Conservation (phyloP, 108 stramenopile genomes). For the Cyclotella atomus region DNA sequence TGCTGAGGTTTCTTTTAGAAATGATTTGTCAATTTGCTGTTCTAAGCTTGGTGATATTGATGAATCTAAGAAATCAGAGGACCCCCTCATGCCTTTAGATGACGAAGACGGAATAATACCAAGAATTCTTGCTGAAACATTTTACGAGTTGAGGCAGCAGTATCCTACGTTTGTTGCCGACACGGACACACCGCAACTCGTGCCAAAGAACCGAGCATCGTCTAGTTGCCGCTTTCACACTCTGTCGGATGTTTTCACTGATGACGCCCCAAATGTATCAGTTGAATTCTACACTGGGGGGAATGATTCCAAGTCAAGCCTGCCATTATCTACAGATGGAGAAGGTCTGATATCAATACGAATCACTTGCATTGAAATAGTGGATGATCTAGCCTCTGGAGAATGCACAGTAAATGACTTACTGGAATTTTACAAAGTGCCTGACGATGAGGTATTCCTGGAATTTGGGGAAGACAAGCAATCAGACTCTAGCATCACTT, state of each 20-base stretch:
- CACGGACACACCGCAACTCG: background rate
- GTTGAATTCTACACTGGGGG: conserved; percentile 11
- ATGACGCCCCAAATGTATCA: background rate
- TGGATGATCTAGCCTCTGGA: conserved; percentile 23
- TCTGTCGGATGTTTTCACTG: background rate
- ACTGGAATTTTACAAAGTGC: background rate
- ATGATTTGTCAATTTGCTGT: background rate
- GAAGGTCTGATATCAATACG: background rate
- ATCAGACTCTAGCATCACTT: too few relatives aligned
- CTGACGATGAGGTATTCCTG: conserved; percentile 10
- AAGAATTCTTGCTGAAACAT: conserved; percentile 5
- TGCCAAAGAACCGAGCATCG: background rate
- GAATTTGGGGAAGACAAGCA: background rate
- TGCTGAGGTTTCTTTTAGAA: conserved; percentile 5
- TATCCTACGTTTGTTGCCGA: background rate
- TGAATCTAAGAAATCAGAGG: background rate
- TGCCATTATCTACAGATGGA: background rate
- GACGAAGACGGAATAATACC: background rate
- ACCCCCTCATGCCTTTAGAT: background rate
- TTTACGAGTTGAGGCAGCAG: background rate
- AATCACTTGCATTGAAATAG: conserved; percentile 19
- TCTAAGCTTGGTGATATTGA: conserved; percentile 4
- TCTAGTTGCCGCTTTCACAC: background rate
- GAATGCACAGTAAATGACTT: conserved; percentile 12
- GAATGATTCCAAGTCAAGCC: background rate